phyloP scores from a whole-genome alignment of 768 basidiomycete genomes.

The Phylloporus sp. region DNA sequence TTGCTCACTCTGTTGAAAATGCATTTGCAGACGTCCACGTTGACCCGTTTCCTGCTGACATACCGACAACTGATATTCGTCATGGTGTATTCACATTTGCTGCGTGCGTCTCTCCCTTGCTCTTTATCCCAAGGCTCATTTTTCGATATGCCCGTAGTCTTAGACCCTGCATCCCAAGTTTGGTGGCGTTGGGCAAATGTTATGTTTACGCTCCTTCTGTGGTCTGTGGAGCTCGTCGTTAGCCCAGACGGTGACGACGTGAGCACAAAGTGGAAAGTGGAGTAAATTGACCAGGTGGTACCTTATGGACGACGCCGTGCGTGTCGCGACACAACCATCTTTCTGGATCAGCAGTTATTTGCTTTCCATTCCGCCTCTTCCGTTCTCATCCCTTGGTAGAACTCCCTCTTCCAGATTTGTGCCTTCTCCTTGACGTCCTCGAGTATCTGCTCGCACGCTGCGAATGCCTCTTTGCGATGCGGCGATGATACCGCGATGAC shows the following conservation, averaged over 20 bases:
- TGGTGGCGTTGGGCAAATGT: conserved; percentile 95
- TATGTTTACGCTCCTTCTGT: conserved; percentile 77
- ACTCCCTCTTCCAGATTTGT: conserved; percentile 92
- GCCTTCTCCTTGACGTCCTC: conserved; percentile 79
- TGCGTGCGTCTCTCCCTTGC: conserved; percentile 48
- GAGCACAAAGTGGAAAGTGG: conserved; percentile 75
- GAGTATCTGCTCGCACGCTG: conserved; percentile 75
- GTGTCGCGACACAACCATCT: conserved; percentile 4
- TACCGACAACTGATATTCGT: conserved; percentile 83
- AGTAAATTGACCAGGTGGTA: conserved; percentile 28
- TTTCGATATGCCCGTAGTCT: conserved; percentile 40
- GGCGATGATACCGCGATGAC: conserved; percentile 82
- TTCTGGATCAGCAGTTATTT: conserved; percentile 35
- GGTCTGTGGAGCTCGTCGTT: conserved; percentile 78
- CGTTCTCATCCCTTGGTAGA: conserved; percentile 66
- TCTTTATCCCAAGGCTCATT: conserved; percentile 1
- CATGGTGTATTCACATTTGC: conserved; percentile 81
- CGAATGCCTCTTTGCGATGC: conserved; percentile 77
- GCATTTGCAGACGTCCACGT: conserved; percentile 59
- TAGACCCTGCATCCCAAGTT: conserved; percentile 85
- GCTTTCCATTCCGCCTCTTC: conserved; percentile 66
- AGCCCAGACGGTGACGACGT: conserved; percentile 67
- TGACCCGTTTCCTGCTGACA: conserved; percentile 70
- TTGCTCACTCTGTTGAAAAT: conserved; percentile 10
- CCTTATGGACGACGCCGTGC: conserved; percentile 4